Percentiles rank a stretch among this genome's conserved stretches.
Evolutionary conservation across 768 basidiomycete genomes (phyloP).

Genomic region (Agrocybe praecox): DNA sequence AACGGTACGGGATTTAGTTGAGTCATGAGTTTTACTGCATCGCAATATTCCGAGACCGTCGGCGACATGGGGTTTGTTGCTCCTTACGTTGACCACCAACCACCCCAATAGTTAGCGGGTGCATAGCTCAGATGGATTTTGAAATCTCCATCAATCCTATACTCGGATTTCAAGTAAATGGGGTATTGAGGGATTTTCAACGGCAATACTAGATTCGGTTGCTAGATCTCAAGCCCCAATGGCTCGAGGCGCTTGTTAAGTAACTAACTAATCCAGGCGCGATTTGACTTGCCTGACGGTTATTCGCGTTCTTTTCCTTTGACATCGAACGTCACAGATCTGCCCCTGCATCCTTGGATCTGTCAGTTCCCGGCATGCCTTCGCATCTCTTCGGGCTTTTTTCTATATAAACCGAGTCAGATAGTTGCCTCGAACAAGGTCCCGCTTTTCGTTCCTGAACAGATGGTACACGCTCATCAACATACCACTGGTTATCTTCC

Average conservation of each 20-base stretch:
- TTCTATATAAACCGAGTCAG: constrained; percentile 24
- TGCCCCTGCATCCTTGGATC: constrained; percentile 23
- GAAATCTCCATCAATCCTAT: constrained; percentile 26
- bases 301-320: constrained; percentile 18
- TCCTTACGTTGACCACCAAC: constrained; percentile 21
- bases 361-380: constrained; percentile 19
- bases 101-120: constrained; percentile 9
- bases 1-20: constrained; percentile 3
- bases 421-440: constrained; percentile 8
- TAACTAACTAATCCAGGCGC: constrained; percentile 1
- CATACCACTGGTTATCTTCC: constrained; percentile 14
- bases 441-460: constrained; percentile 17
- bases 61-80: constrained; percentile 19
- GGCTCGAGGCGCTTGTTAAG: constrained; percentile 24
- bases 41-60: constrained; percentile 26
- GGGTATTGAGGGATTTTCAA: constrained; percentile 18
- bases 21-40: constrained; percentile 16
- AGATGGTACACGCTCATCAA: constrained; percentile 22
- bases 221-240: constrained; percentile 16
- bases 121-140: constrained; percentile 9
- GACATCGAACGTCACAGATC: constrained; percentile 23
- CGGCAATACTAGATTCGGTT: constrained; percentile 22
- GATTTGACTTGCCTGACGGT: constrained; percentile 13
- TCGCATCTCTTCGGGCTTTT: constrained; percentile 15
- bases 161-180: constrained; percentile 15